Evolutionary conservation across 139 green algal genomes (phyloP).

Genomic region (Choricystis sp.): DNA sequence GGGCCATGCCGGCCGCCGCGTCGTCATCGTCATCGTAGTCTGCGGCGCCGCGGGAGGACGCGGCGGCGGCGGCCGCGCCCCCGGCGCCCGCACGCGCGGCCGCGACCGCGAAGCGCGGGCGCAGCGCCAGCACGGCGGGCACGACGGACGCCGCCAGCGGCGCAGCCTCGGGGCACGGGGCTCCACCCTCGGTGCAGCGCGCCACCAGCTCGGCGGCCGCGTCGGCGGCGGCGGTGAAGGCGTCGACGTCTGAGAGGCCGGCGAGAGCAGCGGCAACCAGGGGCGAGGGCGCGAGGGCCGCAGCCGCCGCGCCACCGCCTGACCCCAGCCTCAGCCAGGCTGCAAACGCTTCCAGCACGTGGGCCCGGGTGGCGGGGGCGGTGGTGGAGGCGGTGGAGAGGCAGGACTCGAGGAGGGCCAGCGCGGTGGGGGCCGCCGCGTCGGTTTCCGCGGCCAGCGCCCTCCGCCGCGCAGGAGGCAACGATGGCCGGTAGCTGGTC

Average conservation of each 20-base stretch:
- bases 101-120: conserved; percentile 42
- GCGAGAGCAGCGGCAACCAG: conserved; percentile 46
- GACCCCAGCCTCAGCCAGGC: conserved; percentile 56
- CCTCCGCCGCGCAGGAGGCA: conserved; percentile 59
- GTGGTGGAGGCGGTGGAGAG: conserved; percentile 3
- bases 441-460: conserved; percentile 46
- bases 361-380: not conserved
- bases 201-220: conserved; percentile 38
- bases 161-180: conserved; percentile 29
- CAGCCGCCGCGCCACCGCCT: conserved; percentile 1
- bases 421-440: conserved; percentile 9
- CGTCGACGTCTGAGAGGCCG: conserved; percentile 29
- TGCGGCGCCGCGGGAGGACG: conserved; percentile 4
- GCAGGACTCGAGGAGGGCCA: conserved; percentile 47
- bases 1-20: conserved; percentile 69
- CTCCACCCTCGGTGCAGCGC: conserved; percentile 10
- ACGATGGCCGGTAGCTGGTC: conserved; percentile 39
- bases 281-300: conserved; percentile 9
- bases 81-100: conserved; percentile 19
- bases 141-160: conserved; percentile 56
- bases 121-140: conserved; percentile 56
- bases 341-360: conserved; percentile 55
- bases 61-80: conserved; percentile 1
- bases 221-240: conserved; percentile 65
- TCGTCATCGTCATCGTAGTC: conserved; percentile 65